A percentile compares a stretch with the other conserved stretches of the same genome.
Conservation (phyloP, 2,329 filamentous ascomycete genomes). For the Diatrype stigma region DNA sequence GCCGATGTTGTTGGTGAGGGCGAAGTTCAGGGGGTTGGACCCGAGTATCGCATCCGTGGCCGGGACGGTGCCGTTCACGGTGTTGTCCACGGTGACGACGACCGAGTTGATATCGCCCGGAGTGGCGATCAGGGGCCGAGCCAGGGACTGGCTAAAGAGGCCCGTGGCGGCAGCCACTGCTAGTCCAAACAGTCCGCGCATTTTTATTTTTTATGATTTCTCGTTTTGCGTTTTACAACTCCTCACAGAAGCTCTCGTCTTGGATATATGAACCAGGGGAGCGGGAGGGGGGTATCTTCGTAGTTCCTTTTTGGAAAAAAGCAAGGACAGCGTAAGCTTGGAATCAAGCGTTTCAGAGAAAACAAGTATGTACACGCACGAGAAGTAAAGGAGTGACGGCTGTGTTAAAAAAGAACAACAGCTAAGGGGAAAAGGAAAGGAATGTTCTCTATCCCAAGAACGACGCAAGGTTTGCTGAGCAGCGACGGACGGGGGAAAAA, state of each 20-base stretch:
- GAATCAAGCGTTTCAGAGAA: neutral
- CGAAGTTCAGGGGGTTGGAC: slow-evolving; percentile 18
- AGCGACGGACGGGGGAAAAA: neutral
- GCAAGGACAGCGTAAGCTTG: neutral
- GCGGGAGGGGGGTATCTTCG: no score
- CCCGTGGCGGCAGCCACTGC: slow-evolving; percentile 19
- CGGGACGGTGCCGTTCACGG: slow-evolving; percentile 32
- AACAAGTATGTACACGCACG: neutral
- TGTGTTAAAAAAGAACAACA: neutral
- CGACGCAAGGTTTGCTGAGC: neutral
- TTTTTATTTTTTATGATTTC: slow-evolving; percentile 4
- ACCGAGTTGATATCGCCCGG: slow-evolving; percentile 30
- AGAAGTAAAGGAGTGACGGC: neutral
- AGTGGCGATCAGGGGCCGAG: slow-evolving; percentile 27
- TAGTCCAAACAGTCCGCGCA: slow-evolving; percentile 23
- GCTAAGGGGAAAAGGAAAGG: neutral
- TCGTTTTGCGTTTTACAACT: neutral
- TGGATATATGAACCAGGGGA: no score
- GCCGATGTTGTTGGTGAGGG: slow-evolving; percentile 37
- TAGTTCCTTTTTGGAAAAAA: neutral
- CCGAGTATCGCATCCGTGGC: neutral
- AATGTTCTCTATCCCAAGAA: neutral
- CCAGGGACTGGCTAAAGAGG: slow-evolving; percentile 24
- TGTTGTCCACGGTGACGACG: slow-evolving; percentile 33
- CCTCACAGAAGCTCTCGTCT: no score